Evolutionary conservation across 1,284 basidiomycete genomes (phyloP), one percentile per base, ranked within the genome.

Genomic region (Stereum hirsutum): DNA sequence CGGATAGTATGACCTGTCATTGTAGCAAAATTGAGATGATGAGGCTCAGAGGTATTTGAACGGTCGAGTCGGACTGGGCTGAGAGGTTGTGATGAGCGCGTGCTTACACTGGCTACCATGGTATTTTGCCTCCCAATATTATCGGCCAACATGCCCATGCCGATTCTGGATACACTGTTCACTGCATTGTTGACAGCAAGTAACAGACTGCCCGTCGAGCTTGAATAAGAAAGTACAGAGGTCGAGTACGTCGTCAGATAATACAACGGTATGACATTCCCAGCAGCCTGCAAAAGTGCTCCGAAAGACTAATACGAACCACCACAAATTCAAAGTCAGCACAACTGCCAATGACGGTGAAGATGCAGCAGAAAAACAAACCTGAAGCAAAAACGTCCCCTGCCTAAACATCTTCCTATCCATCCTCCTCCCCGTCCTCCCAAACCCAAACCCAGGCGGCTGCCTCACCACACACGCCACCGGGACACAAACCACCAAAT

Each of bases 71-170:
- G n/a, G n/a, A n/a, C n/a, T n/a, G n/a, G n/a, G n/a, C n/a, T n/a
- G n/a, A n/a, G n/a, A n/a, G n/a, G n/a, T n/a, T n/a, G n/a, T n/a
- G n/a, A n/a, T 7, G 36, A 17, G 23, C 12, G 21, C 7, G 25
- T 6, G 46, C 56, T 44, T 51, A 69, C 67, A 41, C 65, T 65
- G 19, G 55, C 51, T 11, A 70, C 57, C 55, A 70, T 57, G 1
- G 69, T 72, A 48, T 70, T 70, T 45, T 72, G 69, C 5, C 69
- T 54, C 10, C 69, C 69, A 26, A 66, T 60, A 20, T 55, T 51
- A 50, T 70, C 69, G 4, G 68, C 69, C 1, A 69, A 49, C 17
- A 68, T 47, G 15, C 68, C 69, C 67, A 68, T 70, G 1, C 45
- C 48, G 4, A 70, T 56, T 3, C 67, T 64, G 4, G 69, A 59